Conservation (phyloP, 1,284 basidiomycete genomes). For the Inonotus obliquus region DNA sequence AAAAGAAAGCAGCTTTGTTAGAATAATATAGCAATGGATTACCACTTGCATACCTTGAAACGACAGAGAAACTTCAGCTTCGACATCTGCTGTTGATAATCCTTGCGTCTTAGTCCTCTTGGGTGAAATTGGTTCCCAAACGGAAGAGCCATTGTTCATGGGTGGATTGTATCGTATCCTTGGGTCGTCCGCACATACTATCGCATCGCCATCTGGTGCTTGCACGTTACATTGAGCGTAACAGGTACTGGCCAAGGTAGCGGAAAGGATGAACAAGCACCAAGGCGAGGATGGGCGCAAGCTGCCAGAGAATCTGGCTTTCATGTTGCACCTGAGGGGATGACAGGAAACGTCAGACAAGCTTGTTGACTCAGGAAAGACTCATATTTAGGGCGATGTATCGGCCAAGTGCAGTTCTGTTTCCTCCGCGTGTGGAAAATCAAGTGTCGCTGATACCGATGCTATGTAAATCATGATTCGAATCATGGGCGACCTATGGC, state of each 20-base stretch:
- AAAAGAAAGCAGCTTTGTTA: no score
- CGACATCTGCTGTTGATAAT: not conserved
- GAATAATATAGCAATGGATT: no score
- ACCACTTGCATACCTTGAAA: not conserved
- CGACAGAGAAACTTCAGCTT: not conserved
- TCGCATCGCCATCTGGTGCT: not conserved
- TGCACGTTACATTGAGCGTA: not conserved
- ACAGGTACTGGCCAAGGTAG: not conserved
- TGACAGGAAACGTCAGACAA: not conserved
- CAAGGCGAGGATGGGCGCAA: not conserved
- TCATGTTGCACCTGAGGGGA: not conserved
- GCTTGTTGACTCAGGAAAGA: not conserved
- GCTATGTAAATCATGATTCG: no score
- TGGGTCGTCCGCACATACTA: not conserved
- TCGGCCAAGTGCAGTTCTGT: no score
- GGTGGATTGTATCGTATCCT: not conserved
- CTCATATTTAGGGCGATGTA: not conserved
- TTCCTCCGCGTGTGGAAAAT: no score
- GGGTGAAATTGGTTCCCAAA: not conserved
- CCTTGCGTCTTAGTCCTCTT: not conserved
- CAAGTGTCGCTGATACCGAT: no score
- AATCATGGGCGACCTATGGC: no score
- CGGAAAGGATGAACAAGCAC: not conserved
- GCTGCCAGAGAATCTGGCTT: not conserved
- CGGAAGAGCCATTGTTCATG: not conserved